phyloP scores from a whole-genome alignment of 225 moss, liverwort and hornwort species.

The Asterella californica region DNA sequence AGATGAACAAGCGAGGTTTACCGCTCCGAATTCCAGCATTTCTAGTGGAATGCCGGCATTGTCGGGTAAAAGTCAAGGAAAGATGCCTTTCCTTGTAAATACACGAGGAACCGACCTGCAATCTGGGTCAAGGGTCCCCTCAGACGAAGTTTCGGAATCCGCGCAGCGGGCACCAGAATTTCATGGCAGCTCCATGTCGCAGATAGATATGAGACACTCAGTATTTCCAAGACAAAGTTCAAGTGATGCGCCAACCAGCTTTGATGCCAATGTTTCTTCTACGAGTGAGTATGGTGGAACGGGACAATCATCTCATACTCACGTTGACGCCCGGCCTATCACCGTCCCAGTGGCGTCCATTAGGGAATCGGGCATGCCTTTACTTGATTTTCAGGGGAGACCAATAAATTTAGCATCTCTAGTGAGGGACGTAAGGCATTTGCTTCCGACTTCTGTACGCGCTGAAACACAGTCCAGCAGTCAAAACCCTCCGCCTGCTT shows the following conservation, averaged over 20 bases:
- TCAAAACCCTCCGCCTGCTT: slow-evolving; percentile 16
- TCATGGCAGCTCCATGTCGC: slow-evolving; percentile 10
- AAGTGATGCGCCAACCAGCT: slow-evolving; percentile 9
- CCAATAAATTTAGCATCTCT: slow-evolving; percentile 18
- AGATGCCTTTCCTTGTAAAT: slow-evolving; percentile 23
- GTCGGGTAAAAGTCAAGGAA: slow-evolving; percentile 34
- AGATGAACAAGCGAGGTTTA: slow-evolving; percentile 20
- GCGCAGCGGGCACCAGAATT: slow-evolving; percentile 12
- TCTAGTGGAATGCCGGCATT: slow-evolving; percentile 32
- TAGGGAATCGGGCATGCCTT: slow-evolving; percentile 10
- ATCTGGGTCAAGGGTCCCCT: slow-evolving; percentile 29
- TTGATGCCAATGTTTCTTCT: slow-evolving; percentile 14
- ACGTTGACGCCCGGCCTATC: slow-evolving; percentile 22
- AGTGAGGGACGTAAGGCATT: slow-evolving; percentile 22
- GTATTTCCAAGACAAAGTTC: slow-evolving; percentile 13
- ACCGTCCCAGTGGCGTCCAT: background rate
- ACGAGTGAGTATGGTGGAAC: slow-evolving; percentile 7
- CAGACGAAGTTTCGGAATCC: slow-evolving; percentile 36
- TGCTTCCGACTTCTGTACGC: slow-evolving; percentile 15
- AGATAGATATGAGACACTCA: slow-evolving; percentile 10
- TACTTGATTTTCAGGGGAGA: slow-evolving; percentile 19
- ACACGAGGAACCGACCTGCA: slow-evolving; percentile 35
- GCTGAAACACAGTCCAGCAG: slow-evolving; percentile 25
- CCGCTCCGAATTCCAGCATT: slow-evolving; percentile 22
- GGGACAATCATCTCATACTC: slow-evolving; percentile 4